A percentile compares a stretch with the other conserved stretches of the same genome.
phyloP scores from a whole-genome alignment of 1,139 yeast species.

The Hansenula lynferdii region DNA sequence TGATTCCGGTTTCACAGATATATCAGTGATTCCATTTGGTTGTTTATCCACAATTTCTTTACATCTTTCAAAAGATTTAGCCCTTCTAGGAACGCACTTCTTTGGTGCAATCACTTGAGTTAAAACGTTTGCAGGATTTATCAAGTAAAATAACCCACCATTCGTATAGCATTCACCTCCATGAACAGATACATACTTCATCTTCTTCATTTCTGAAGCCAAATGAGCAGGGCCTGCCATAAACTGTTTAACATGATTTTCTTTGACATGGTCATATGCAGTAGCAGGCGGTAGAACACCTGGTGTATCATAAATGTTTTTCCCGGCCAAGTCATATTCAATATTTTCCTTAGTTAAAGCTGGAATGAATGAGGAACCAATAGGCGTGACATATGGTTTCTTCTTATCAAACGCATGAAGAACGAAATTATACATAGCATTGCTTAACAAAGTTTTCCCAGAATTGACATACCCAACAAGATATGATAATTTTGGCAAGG shows the following conservation, averaged over 20 bases:
- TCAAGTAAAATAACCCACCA: conserved; percentile 58
- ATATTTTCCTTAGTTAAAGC: conserved; percentile 50
- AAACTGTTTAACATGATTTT: conserved; percentile 30
- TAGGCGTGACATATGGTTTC: conserved; percentile 10
- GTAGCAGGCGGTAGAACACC: conserved; percentile 40
- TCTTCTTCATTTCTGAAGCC: conserved; percentile 21
- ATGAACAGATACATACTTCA: conserved; percentile 35
- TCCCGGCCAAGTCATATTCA: conserved; percentile 29
- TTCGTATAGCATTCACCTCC: conserved; percentile 44
- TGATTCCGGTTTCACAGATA: conserved; percentile 31
- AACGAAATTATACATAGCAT: conserved; percentile 35
- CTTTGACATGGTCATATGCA: conserved; percentile 30
- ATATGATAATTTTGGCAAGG: conserved; percentile 39
- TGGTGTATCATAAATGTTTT: conserved; percentile 47
- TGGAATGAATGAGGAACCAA: conserved; percentile 41
- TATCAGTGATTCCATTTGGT: conserved; percentile 24
- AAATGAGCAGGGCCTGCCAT: conserved; percentile 34
- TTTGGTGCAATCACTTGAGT: conserved; percentile 29
- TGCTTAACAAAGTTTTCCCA: conserved; percentile 70
- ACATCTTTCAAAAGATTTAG: conserved; percentile 28
- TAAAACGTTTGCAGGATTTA: conserved; percentile 40
- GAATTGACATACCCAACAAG: conserved; percentile 70
- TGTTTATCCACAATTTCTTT: conserved; percentile 13
- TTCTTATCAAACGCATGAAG: conserved; percentile 9
- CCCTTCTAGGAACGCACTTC: conserved; percentile 27